Percentiles rank a stretch among this genome's conserved stretches.
Evolutionary conservation across 495 filamentous ascomycete genomes (phyloP).

Genomic region (Trichoderma gamsii): DNA sequence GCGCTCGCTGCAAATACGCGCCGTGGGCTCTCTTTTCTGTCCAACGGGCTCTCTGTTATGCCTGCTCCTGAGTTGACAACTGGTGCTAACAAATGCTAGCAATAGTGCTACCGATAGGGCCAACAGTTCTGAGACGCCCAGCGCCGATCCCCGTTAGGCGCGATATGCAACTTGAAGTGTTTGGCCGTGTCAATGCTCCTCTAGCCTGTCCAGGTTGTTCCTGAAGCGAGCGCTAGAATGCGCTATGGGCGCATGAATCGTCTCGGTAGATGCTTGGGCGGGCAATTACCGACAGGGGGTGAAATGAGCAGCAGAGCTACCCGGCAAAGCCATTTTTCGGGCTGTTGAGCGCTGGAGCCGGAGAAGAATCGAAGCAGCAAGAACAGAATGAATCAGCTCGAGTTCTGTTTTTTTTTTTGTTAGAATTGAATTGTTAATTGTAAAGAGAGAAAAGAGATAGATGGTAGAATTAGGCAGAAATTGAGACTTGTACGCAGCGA

Average conservation of each 20-base stretch:
- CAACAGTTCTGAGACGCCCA: neutral
- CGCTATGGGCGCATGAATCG: conserved; percentile 5
- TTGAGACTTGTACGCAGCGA: no score
- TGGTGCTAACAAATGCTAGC: no score
- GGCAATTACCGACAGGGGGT: conserved; percentile 12
- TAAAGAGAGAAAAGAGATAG: no score
- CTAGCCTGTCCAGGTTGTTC: neutral
- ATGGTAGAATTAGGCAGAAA: no score
- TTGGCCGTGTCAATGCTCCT: neutral
- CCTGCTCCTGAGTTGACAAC: no score
- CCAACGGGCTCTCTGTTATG: no score
- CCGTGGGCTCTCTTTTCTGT: no score
- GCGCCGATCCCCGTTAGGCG: neutral
- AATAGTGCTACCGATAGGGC: neutral
- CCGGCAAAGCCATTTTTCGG: neutral
- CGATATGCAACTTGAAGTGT: neutral
- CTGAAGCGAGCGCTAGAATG: conserved; percentile 4
- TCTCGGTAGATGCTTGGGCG: conserved; percentile 3
- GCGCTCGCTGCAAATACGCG: no score
- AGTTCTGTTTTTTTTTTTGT: no score
- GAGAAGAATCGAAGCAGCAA: neutral
- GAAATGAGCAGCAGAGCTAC: neutral
- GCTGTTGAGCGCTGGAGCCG: neutral
- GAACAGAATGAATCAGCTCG: neutral
- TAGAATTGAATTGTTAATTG: no score